phyloP scores from a whole-genome alignment of 169 alveolate species.

The Plasmodium blacklocki region DNA sequence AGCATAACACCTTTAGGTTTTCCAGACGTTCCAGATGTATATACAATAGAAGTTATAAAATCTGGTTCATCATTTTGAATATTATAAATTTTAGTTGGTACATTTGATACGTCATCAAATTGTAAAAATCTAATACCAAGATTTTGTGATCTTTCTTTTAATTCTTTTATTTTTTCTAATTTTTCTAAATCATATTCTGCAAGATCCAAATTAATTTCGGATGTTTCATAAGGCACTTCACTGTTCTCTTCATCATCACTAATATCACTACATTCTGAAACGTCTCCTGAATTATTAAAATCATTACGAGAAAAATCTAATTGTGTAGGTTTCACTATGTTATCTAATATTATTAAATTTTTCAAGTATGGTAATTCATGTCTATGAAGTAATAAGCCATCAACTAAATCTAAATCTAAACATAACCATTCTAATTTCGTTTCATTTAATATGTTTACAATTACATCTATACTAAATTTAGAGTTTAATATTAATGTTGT shows the following conservation, averaged over 20 bases:
- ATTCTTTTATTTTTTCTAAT: neutral
- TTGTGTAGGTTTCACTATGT: neutral
- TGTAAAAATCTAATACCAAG: neutral
- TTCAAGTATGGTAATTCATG: conserved; percentile 34
- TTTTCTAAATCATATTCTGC: neutral
- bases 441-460: conserved; percentile 36
- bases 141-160: neutral
- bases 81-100: neutral
- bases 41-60: conserved; percentile 92
- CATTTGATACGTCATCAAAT: neutral
- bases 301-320: too few species aligned
- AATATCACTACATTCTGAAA: neutral
- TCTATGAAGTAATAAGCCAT: neutral
- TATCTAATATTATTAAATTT: conserved; percentile 39
- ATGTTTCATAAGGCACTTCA: neutral
- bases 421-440: conserved; percentile 59
- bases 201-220: neutral
- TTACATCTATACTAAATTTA: conserved; percentile 52
- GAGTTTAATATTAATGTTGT: conserved; percentile 53
- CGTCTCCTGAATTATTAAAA: too few species aligned
- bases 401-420: conserved; percentile 28
- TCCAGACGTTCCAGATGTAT: conserved; percentile 99
- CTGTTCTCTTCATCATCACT: neutral
- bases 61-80: conserved; percentile 75
- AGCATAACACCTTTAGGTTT: conserved; percentile 97